Evolutionary conservation across 805 yeast species (phyloP), one percentile per base, ranked within the genome.

Genomic region (Wickerhamomyces silvicola): DNA sequence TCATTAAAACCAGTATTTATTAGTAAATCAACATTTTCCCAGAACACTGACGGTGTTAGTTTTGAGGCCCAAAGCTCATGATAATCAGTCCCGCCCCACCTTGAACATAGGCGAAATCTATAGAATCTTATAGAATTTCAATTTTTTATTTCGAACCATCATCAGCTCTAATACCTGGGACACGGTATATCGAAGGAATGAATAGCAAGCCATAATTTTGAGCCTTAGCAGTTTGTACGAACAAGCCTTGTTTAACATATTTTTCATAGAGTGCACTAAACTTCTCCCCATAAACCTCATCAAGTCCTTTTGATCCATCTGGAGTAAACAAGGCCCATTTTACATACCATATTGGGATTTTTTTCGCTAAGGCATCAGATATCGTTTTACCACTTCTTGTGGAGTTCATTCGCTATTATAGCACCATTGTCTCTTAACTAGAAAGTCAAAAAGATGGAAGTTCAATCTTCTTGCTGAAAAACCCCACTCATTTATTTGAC

Each of bases 21-120:
- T 13, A 70, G 46, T 4, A 11, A 13, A 0, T 50, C 54, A 3
- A 51, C 31, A 36, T 70, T 48, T 4, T 48, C 32, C 94, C 94
- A 85, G 30, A 81, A 71, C 18, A 72, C 30, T 0, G 46, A 44
- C 0, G 88, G 75, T 2, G 64, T 68, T 19, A 85, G 53, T 0
- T 66, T 59, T 5, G 69, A 62, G 0, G 80, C 70, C 97, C 96
- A 87, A 9, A 79, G 60, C 47, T 87, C 97, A 52, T 87, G 95
- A 47, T 88, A 96, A 54, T 87, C 97, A 0, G 92, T 96, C 0
- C 95, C 92, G 2, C 96, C 0, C 95, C 92, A 2, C 97, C 97
- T 55, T 86, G 96, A 1, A 86, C 82, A 49, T 87, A 87, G 0
- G 67, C 56, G 42, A 59, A 78, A 0, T 76, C 79, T 14, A n/a